A percentile compares a stretch with the other conserved stretches of the same genome.
Conservation (phyloP, 345 rosid species). For the Chamaenerion angustifolium region DNA sequence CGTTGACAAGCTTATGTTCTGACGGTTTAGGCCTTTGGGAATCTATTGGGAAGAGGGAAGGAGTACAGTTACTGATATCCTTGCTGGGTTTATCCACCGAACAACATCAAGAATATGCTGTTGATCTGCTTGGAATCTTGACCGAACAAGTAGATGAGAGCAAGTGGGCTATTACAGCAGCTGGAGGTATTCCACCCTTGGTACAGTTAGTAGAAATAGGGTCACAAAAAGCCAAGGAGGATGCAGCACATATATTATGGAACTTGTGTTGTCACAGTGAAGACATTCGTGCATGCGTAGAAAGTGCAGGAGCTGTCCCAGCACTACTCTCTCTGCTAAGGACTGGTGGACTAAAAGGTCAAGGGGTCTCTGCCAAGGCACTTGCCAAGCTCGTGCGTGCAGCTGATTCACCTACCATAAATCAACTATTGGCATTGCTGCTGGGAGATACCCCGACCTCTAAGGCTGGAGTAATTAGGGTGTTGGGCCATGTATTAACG, state of each 20-base stretch:
- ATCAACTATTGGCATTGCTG: slow-evolving; percentile 62
- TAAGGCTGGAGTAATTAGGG: slow-evolving; percentile 49
- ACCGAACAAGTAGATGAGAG: slow-evolving; percentile 77
- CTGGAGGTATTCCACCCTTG: slow-evolving; percentile 92
- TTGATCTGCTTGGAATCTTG: slow-evolving; percentile 53
- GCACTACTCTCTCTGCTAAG: slow-evolving; percentile 73
- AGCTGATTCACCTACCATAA: slow-evolving; percentile 76
- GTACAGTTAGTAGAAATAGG: slow-evolving; percentile 77
- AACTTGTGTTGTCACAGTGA: slow-evolving; percentile 78
- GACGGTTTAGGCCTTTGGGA: slow-evolving; percentile 53
- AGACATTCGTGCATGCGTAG: slow-evolving; percentile 79
- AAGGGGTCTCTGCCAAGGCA: slow-evolving; percentile 60
- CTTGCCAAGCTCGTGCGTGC: slow-evolving; percentile 47
- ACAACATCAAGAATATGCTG: slow-evolving; percentile 82
- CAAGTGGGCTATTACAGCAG: slow-evolving; percentile 96
- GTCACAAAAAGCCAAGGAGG: slow-evolving; percentile 71
- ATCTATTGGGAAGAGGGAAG: slow-evolving; percentile 71
- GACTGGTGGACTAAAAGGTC: slow-evolving; percentile 56
- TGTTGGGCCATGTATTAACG: slow-evolving; percentile 69
- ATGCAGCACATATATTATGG: slow-evolving; percentile 63
- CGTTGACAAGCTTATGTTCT: slow-evolving; percentile 45
- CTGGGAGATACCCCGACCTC: slow-evolving; percentile 46
- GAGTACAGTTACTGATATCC: slow-evolving; percentile 67
- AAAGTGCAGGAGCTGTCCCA: slow-evolving; percentile 74
- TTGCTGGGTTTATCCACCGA: slow-evolving; percentile 74